phyloP scores from a whole-genome alignment of 2,329 filamentous ascomycete genomes.

The Diplocarpon mali region DNA sequence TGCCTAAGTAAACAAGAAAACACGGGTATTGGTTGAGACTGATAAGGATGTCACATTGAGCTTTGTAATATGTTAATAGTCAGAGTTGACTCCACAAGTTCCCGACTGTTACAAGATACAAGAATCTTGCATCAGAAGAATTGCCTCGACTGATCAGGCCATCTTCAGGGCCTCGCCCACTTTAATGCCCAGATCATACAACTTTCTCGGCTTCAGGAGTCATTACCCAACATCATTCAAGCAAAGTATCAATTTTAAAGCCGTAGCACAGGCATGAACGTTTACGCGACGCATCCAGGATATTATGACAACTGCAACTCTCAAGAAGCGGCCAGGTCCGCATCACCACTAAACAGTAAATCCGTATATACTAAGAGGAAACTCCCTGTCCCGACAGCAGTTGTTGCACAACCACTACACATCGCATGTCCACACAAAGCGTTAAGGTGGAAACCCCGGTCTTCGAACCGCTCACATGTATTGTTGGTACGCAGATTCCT shows the following conservation, averaged over 20 bases:
- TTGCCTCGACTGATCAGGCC: no score
- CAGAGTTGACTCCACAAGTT: no score
- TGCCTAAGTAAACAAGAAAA: background rate
- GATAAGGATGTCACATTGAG: background rate
- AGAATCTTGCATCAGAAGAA: no score
- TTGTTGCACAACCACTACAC: conserved; percentile 17
- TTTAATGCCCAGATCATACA: no score
- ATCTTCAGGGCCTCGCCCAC: no score
- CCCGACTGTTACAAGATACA: no score
- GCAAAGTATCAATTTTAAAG: background rate
- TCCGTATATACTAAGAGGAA: no score
- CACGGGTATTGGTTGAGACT: background rate
- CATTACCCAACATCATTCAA: no score
- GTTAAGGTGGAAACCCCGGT: conserved; percentile 17
- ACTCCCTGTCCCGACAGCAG: no score
- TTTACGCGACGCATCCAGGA: background rate
- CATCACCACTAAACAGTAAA: conserved; percentile 11
- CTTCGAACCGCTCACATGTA: conserved; percentile 16
- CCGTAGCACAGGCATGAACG: background rate
- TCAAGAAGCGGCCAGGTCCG: conserved; percentile 2
- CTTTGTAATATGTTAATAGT: no score
- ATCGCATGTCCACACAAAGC: conserved; percentile 15
- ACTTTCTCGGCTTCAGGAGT: no score
- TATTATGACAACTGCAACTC: background rate
- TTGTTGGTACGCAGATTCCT: no score